Base-by-base conservation (phyloP, 176 grass and related monocot species). In the Triticum monococcum region DNA sequence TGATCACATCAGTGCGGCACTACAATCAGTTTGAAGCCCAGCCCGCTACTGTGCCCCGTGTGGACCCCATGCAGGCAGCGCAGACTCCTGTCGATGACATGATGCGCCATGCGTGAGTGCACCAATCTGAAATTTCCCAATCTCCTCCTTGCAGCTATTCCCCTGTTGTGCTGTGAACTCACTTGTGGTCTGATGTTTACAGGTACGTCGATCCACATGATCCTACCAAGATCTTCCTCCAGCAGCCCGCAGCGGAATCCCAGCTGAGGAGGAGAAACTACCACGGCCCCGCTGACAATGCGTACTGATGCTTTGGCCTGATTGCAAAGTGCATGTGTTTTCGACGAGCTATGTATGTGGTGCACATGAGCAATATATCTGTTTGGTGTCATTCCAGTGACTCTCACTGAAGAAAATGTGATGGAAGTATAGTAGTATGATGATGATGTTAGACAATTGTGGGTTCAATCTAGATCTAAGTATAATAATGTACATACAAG, bases 201-300 rank as follows among this genome's bases (percentile, higher is more conserved):
- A 99, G 97, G 81, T 99, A 99, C 8, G 97, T 99, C 14, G 97
- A 99, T 85, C 97, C 97, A 17, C 91, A 93, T 54, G 97, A 99
- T 41, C 97, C 97, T 56, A 96, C 97, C 30, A 99, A 91, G 86
- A 99, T 99, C 37, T 99, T 90, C 87, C 89, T 99, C 86, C 97
- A 99, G 92, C 97, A 99, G 64, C 97, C 97, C 17, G 81, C 94
- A 2, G 71, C 93, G 14, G 97, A 96, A 80, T 99, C 97, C 37
- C 94, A 99, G 82, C 84, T 99, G 5, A 99, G 97, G 87, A 94
- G 97, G 89, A 99, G 97, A 88, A 90, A 93, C 69, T 99, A 99
- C 79, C 86, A 93, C 40, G 85, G 90, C 7, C 90, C 91, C 9
- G 80, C 92, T 17, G 85, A 88, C 46, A 91, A 89, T 8, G 38